These are phyloP conservation scores for Prunus mira DNA, from an alignment of 306 rosid species.

Conservation along the genomic window DNA sequence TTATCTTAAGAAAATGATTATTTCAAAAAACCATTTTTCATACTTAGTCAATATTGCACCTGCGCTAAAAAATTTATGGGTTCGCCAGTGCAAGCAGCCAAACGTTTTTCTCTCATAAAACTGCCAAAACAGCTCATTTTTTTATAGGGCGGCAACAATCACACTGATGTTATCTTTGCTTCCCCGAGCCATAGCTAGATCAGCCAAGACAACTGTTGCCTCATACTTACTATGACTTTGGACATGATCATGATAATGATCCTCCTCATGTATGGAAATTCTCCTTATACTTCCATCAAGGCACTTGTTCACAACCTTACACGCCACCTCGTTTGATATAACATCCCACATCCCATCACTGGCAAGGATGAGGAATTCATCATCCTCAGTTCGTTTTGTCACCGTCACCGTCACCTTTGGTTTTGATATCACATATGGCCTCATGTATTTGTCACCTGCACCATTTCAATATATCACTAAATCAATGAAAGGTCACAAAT, in stretches of 20 bases:
- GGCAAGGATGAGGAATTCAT: constrained; percentile 76
- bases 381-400: constrained; percentile 43
- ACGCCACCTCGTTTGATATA: constrained; percentile 57
- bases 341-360: constrained; percentile 97
- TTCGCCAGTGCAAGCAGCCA: no score
- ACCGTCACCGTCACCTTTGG: constrained; percentile 74
- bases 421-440: constrained; percentile 73
- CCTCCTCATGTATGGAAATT: constrained; percentile 8
- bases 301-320: constrained; percentile 64
- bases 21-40: no score
- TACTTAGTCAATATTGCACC: no score
- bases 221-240: constrained; percentile 28
- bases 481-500: background rate
- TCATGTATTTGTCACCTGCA: constrained; percentile 75
- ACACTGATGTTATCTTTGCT: constrained; percentile 87
- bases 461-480: background rate
- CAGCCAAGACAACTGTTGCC: constrained; percentile 64
- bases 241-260: background rate
- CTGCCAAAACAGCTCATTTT: constrained; percentile 14
- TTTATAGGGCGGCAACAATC: constrained; percentile 59
- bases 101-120: no score
- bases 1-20: no score
- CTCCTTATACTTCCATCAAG: constrained; percentile 32
- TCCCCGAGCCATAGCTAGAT: constrained; percentile 77
- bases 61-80: no score